Base-by-base conservation (phyloP, 2,329 filamentous ascomycete species). In the Neonectria ditissima region DNA sequence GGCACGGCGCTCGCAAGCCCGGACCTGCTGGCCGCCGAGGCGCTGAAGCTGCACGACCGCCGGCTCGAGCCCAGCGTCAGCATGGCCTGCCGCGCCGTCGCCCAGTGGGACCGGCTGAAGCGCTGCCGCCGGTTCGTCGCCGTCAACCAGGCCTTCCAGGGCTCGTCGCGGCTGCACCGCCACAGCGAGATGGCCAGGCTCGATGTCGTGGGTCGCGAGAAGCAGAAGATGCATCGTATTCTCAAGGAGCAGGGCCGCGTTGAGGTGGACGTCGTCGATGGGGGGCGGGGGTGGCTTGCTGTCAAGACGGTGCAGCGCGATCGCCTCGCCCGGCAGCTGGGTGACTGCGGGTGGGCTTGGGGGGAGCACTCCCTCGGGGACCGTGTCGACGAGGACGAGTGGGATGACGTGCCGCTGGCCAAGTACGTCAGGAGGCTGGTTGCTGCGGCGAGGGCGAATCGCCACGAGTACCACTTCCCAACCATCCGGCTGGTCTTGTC, bases 301-400 rank as follows among this genome's bases (percentile, higher is more conserved):
- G 63, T 77, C 47, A 74, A 76, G 30, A 71, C 74, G 8, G 67
- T 79, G 1, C 73, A 73, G 51, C 65, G 69, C 13, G 73, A 77
- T 50, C 69, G 79, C 28, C 70, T 81, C 55, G 77, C 77, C 8
- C 71, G 79, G 4, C 78, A 82, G 48, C 78, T 82, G 80, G 74
- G 75, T 3, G 79, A 80, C 48, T 73, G 73, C n/a, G 80, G 80
- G 4, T 81, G 80, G 80, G 73, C 72, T 7, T 82, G 80, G 80
- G 80, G 78, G 6, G 77, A 78, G 7, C 69, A 79, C 62, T 67
- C 72, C 5, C 60, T 69, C 5, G 74, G 75, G 1, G 75, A 79
- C 2, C 52, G 62, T 1, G 76, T 80, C 5, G 73, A 76, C 8
- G 63, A 68, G 30, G 73, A 75, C 7, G 79, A 80, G 52, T 79